Conservation (phyloP, 2,329 filamentous ascomycete genomes). For the Fusarium tanahbumbuense region DNA sequence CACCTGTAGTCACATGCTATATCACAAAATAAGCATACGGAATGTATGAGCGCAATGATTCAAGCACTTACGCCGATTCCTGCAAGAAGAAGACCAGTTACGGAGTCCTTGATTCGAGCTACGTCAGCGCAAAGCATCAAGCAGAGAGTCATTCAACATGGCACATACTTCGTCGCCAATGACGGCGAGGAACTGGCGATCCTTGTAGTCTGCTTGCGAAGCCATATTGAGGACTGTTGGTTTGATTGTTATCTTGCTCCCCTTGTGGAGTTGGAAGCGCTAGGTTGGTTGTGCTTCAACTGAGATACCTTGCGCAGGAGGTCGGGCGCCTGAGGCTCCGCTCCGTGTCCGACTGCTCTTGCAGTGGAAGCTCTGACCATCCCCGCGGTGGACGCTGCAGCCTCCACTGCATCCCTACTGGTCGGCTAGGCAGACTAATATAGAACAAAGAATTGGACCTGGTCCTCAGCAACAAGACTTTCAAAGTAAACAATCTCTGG, state of each 20-base stretch:
- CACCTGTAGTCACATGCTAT: conserved; percentile 89
- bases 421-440: conserved; percentile 33
- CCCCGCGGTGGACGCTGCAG: conserved; percentile 36
- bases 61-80: conserved; percentile 81
- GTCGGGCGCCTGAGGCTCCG: conserved; percentile 44
- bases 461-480: conserved; percentile 35
- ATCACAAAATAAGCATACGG: neutral
- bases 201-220: conserved; percentile 73
- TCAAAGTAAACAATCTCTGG: conserved; percentile 46
- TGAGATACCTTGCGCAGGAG: conserved; percentile 14
- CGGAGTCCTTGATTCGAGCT: conserved; percentile 77
- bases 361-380: conserved; percentile 46
- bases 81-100: conserved; percentile 93
- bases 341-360: conserved; percentile 27
- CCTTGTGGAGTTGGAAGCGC: conserved; percentile 29
- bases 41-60: conserved; percentile 1
- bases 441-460: conserved; percentile 36
- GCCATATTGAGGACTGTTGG: conserved; percentile 54
- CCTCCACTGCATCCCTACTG: conserved; percentile 17
- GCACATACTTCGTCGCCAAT: conserved; percentile 90
- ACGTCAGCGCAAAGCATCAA: conserved; percentile 44
- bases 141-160: conserved; percentile 1
- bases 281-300: conserved; percentile 23
- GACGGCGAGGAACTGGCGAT: conserved; percentile 95
- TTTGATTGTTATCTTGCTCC: conserved; percentile 24